Evolutionary conservation across 2,329 filamentous ascomycete genomes (phyloP), one percentile per base, ranked within the genome.

Genomic region (Trichoderma oligosporum): DNA sequence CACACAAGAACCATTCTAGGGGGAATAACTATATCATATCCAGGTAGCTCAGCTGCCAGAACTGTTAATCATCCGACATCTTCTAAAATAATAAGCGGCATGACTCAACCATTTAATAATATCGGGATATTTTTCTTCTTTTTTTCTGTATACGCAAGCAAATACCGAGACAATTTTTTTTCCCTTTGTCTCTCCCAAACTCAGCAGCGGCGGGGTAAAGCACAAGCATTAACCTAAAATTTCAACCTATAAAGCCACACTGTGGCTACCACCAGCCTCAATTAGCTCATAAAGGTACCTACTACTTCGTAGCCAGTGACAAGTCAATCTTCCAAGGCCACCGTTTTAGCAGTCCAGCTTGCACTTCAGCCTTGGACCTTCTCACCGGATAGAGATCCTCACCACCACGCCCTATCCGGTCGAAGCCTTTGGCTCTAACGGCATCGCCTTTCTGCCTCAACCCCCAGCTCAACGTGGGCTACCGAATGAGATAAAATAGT

Each of bases 181-280:
- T n/a, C n/a, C n/a, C n/a, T n/a, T n/a, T n/a, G n/a, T n/a, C n/a
- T n/a, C n/a, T n/a, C n/a, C 45, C 36, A 22, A 31, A 36, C n/a
- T 22, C 51, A 45, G 20, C 39, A 48, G 44, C 46, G 31, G 55
- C 55, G 55, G 55, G 55, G 46, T 52, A 52, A 55, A 9, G 20
- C 29, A 27, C 7, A 35, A 16, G 8, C 24, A 16, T 9, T n/a
- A n/a, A n/a, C 39, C 22, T 11, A 16, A 11, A 4, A n/a, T n/a
- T 22, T 18, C 22, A 41, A 16, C 51, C 12, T 20, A 6, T 1
- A 39, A 35, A 56, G 53, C 53, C 53, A 56, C 53, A 41, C 35
- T 56, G 53, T 56, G 53, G 53, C 53, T 56, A 25, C 4, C 8
- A 31, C 44, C 53, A 48, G 44, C 53, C 53, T 47, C 51, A 20